Conservation (phyloP, 2,329 filamentous ascomycete species). For the Fusarium succisae region DNA sequence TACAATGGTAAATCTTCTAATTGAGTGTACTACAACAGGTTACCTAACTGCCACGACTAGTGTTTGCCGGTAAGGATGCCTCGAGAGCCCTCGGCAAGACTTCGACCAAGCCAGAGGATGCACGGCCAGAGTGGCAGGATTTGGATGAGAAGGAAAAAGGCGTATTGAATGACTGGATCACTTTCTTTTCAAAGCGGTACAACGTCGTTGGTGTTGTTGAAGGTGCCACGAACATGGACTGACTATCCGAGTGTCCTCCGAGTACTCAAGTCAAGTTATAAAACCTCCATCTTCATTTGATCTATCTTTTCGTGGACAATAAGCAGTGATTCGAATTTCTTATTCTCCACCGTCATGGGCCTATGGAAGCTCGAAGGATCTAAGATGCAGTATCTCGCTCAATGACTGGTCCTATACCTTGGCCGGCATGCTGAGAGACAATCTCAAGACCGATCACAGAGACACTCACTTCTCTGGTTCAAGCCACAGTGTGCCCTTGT, state of each 20-base stretch:
- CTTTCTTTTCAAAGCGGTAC: conserved; percentile 96
- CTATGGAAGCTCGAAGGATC: neutral
- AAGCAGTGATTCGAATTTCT: neutral
- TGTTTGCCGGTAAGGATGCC: conserved; percentile 95
- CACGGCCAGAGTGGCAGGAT: conserved; percentile 82
- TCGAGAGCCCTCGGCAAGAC: conserved; percentile 90
- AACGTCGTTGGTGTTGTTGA: conserved; percentile 81
- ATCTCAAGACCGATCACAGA: neutral
- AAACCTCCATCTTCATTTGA: neutral
- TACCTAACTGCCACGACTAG: conserved; percentile 56
- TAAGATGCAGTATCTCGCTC: neutral
- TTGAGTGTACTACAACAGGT: neutral
- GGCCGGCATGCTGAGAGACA: neutral
- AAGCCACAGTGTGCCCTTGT: neutral
- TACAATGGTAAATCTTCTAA: conserved; percentile 75
- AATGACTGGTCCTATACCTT: neutral
- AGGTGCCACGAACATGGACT: conserved; percentile 66
- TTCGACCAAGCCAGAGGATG: conserved; percentile 87
- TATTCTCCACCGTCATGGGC: conserved; percentile 37
- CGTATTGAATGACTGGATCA: conserved; percentile 90
- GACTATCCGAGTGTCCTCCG: conserved; percentile 39
- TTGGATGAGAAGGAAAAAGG: conserved; percentile 86
- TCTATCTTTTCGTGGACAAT: neutral
- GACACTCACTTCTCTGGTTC: neutral
- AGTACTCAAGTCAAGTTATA: conserved; percentile 35